Conservation (phyloP, 2,329 filamentous ascomycete species). For the Orbilia ellipsospora region DNA sequence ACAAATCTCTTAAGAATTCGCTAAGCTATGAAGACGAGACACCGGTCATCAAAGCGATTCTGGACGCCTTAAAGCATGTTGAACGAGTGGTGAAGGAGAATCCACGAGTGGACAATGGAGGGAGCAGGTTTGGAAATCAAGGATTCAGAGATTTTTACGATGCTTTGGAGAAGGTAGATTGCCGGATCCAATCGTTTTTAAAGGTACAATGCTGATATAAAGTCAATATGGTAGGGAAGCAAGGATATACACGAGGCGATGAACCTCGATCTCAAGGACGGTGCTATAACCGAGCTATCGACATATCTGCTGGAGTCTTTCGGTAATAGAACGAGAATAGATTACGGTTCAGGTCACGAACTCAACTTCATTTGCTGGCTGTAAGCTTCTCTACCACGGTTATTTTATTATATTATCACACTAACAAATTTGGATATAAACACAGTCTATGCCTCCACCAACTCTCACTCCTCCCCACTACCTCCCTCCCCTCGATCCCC, state of each 20-base stretch:
- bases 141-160: slow-evolving; percentile 86
- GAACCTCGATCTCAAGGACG: slow-evolving; percentile 60
- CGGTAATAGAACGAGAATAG: slow-evolving; percentile 85
- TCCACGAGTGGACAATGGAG: slow-evolving; percentile 85
- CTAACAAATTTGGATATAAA: slow-evolving; percentile 6
- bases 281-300: slow-evolving; percentile 76
- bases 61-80: slow-evolving; percentile 76
- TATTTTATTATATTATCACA: neutral
- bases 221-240: slow-evolving; percentile 4
- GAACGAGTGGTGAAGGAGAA: slow-evolving; percentile 74
- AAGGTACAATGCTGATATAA: slow-evolving; percentile 56
- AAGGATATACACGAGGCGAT: slow-evolving; percentile 38
- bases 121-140: slow-evolving; percentile 94
- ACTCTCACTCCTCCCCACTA: slow-evolving; percentile 71
- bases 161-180: slow-evolving; percentile 67
- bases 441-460: slow-evolving; percentile 83
- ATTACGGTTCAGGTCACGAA: slow-evolving; percentile 97
- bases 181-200: slow-evolving; percentile 59
- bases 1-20: slow-evolving; percentile 66
- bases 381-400: slow-evolving; percentile 19
- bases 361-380: slow-evolving; percentile 98
- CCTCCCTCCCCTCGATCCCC: slow-evolving; percentile 79
- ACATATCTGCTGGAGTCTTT: slow-evolving; percentile 86
- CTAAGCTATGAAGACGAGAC: slow-evolving; percentile 73
- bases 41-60: slow-evolving; percentile 71